Percentiles rank a stretch among this genome's conserved stretches.
Conservation (phyloP, 192 early-diverging fungal genomes). For the Gamsiella multidivaricata region DNA sequence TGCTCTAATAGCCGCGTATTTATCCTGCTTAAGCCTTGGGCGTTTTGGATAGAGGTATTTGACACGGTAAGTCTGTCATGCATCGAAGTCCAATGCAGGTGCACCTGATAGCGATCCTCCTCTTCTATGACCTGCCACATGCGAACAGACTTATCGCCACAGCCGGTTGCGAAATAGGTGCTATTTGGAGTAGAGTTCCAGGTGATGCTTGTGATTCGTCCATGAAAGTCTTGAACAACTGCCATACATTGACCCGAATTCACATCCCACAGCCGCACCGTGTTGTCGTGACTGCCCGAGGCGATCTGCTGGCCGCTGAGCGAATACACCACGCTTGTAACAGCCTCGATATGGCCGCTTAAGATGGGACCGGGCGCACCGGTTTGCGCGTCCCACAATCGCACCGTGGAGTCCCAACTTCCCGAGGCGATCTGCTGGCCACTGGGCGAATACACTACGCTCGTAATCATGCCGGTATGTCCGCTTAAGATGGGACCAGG, state of each 20-base stretch:
- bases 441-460: background rate
- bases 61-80: background rate
- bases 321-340: no score
- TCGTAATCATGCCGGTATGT: background rate
- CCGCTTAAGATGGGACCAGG: background rate
- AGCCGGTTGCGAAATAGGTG: background rate
- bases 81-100: background rate
- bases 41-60: background rate
- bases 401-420: background rate
- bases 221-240: background rate
- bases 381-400: background rate
- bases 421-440: slow-evolving; percentile 5
- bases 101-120: background rate
- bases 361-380: background rate
- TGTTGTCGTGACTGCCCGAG: no score
- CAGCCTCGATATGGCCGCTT: background rate
- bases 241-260: background rate
- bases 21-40: slow-evolving; percentile 1
- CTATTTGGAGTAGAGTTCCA: background rate
- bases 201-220: background rate
- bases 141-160: background rate
- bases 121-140: background rate
- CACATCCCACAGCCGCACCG: no score
- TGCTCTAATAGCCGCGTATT: background rate
- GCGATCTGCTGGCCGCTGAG: no score